Base-by-base conservation (phyloP, 192 early-diverging fungal genomes). In the Obelidium mucronatum region DNA sequence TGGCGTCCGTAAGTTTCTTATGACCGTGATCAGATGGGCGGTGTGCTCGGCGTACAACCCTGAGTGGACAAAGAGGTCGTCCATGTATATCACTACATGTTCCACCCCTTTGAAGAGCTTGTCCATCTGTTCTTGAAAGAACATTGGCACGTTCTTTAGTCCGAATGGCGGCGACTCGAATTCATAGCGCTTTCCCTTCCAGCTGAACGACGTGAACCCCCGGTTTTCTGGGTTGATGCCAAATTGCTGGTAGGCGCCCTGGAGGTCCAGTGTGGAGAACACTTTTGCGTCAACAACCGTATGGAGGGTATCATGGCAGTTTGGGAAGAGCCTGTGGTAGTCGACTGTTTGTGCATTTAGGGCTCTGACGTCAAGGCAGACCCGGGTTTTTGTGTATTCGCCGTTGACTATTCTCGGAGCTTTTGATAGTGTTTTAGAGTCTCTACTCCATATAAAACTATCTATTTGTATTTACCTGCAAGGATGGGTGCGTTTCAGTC, bases 381-480 rank as follows among this genome's bases (percentile, higher is more conserved):
- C 48, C 17, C 5, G 8, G 8, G 13, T 24, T 28, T 59, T 59
- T 13, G 56, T 26, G 56, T 24, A 24, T 13, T 24, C 56, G 8
- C 56, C 56, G 26, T 59, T 59, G 48, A 51, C 48, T 8, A 51
- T n/a, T n/a, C n/a, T n/a, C n/a, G n/a, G n/a, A n/a, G n/a, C n/a
- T n/a, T n/a, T n/a, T n/a, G n/a, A n/a, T n/a, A n/a, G n/a, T n/a
- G n/a, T n/a, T n/a, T n/a, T n/a, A n/a, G n/a, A n/a, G n/a, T n/a
- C n/a, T n/a, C n/a, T n/a, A n/a, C n/a, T n/a, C n/a, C n/a, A n/a
- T n/a, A n/a, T n/a, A n/a, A n/a, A n/a, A n/a, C n/a, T n/a, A n/a
- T n/a, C n/a, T n/a, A n/a, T n/a, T n/a, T 51, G 48, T 22, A 51
- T 59, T 13, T 24, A 8, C 17, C 17, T 13, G 56, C 56, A 28